A percentile compares a stretch with the other conserved stretches of the same genome.
phyloP scores from a whole-genome alignment of 768 basidiomycete species.

The Dioszegia hungarica region DNA sequence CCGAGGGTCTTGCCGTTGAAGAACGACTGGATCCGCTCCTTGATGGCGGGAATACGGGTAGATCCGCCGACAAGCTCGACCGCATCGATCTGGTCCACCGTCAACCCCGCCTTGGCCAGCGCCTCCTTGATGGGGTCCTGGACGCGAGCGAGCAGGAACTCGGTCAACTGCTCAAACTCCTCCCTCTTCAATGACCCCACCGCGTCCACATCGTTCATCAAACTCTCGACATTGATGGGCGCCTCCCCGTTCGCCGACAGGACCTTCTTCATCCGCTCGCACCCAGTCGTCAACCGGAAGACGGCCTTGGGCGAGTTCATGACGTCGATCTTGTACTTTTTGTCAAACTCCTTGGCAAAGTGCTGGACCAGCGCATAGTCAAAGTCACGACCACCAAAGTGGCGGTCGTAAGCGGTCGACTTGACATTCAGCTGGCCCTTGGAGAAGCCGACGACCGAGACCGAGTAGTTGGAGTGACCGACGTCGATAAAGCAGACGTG shows the following conservation, averaged over 20 bases:
- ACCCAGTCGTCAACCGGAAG: constrained; percentile 81
- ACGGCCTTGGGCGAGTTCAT: constrained; percentile 80
- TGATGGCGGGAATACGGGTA: constrained; percentile 89
- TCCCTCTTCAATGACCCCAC: constrained; percentile 79
- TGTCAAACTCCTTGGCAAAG: constrained; percentile 86
- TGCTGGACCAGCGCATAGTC: constrained; percentile 84
- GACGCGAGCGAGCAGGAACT: constrained; percentile 71
- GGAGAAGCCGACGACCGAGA: constrained; percentile 82
- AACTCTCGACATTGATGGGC: constrained; percentile 85
- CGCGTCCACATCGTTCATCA: constrained; percentile 94
- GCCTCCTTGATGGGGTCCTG: constrained; percentile 69
- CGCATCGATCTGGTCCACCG: constrained; percentile 77
- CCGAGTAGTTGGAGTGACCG: constrained; percentile 86
- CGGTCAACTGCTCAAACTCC: constrained; percentile 71
- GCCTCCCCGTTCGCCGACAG: constrained; percentile 88
- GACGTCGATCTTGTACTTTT: constrained; percentile 98
- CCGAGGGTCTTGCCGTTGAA: constrained; percentile 79
- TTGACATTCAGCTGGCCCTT: constrained; percentile 88
- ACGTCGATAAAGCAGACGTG: constrained; percentile 93
- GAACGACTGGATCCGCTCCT: constrained; percentile 73
- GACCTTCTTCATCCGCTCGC: constrained; percentile 94
- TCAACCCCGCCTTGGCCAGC: constrained; percentile 71
- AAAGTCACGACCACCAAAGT: constrained; percentile 94
- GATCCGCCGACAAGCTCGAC: constrained; percentile 91
- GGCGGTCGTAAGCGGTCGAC: constrained; percentile 80